These are phyloP conservation scores for Xylaria sp. DNA, from an alignment of 2,329 filamentous ascomycete species.

Conservation along the genomic window DNA sequence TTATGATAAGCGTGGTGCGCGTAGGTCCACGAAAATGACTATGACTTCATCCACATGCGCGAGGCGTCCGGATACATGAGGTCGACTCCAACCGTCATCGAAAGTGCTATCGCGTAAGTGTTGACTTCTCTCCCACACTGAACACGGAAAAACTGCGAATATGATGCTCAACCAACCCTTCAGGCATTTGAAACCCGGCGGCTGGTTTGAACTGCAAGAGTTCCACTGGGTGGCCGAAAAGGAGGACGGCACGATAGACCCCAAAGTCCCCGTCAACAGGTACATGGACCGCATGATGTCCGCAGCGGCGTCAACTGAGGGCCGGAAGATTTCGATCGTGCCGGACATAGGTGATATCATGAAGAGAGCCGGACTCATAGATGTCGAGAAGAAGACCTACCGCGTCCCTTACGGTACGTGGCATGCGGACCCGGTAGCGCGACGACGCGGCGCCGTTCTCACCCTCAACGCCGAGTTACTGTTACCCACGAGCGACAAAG, in stretches of 20 bases:
- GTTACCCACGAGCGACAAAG: conserved; percentile 32
- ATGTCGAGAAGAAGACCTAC: conserved; percentile 53
- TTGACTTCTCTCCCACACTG: neutral
- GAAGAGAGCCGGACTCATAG: conserved; percentile 54
- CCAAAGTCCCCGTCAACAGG: conserved; percentile 44
- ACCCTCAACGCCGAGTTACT: conserved; percentile 37
- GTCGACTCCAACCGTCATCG: conserved; percentile 37
- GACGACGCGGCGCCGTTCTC: conserved; percentile 56
- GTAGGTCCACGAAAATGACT: conserved; percentile 40
- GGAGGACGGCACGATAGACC: conserved; percentile 46
- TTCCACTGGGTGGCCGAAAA: conserved; percentile 45
- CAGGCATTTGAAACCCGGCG: conserved; percentile 46
- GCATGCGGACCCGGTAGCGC: conserved; percentile 59
- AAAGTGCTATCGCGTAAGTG: conserved; percentile 41
- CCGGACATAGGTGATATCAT: conserved; percentile 46
- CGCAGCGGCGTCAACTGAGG: conserved; percentile 47
- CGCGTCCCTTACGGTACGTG: conserved; percentile 62
- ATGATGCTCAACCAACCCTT: conserved; percentile 19
- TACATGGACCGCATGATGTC: conserved; percentile 48
- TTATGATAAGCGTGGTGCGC: conserved; percentile 10
- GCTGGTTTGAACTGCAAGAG: conserved; percentile 50
- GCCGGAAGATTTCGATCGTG: conserved; percentile 49
- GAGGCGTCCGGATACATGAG: conserved; percentile 39
- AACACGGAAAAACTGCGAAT: conserved; percentile 8
- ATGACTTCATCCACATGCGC: conserved; percentile 44